Base-by-base conservation (phyloP, 345 rosid genomes). In the Populus davidiana region DNA sequence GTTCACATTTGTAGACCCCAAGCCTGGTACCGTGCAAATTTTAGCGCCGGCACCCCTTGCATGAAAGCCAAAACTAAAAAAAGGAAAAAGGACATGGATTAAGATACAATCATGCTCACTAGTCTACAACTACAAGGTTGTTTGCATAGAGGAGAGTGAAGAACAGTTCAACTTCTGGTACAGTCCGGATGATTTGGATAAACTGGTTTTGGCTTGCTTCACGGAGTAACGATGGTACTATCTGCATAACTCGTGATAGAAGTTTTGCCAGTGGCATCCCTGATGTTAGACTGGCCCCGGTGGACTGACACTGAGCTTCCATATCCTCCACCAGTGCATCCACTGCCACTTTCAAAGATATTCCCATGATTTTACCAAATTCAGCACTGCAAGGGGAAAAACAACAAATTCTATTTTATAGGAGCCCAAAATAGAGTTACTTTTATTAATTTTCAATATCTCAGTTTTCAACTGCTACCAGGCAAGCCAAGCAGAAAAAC, bases 181-280 rank as follows among this genome's bases (percentile, higher is more conserved):
- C 73, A 65, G 63, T 82, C 64, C 86, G 78, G 67, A 91, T 88
- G 69, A 76, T 78, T 77, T 83, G 89, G 85, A 91, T 81, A 74
- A 88, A 88, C 79, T 83, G 90, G 86, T 90, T 92, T 80, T 85
- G 84, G 75, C 85, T 84, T 20, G 93, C 92, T 76, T 89, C 97
- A 23, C 78, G 86, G 1, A 89, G 77, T 72, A 93, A 81, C 29
- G 77, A 80, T 1, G 92, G 85, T 52, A 86, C 76, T 67, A 81
- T 88, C 82, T 87, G 93, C 29, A 86, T 90, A 73, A 93, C 86
- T 77, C 90, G 91, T 6, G 99, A 96, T 73, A 96, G 31, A 6
- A 96, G 91, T 83, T 83, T 93, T 11, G 93, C 99, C 74, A 96
- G 73, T 13, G 94, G 97, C 75, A 89, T 83, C 73, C 94, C 97